These are phyloP conservation scores for Leccinum ochraceum DNA, from an alignment of 768 basidiomycete genomes.

Conservation along the genomic window DNA sequence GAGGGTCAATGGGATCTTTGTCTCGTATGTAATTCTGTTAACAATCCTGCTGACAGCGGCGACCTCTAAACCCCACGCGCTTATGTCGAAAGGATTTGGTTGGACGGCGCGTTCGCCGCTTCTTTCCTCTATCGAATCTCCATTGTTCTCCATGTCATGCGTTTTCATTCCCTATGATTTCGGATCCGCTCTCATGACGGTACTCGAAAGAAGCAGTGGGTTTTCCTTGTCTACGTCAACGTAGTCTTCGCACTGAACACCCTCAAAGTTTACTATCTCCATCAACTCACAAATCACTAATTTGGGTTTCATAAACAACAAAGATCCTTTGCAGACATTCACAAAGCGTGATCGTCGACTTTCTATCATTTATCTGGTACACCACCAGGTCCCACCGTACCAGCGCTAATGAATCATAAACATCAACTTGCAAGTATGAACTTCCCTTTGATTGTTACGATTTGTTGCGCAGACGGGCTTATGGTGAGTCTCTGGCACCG, in stretches of 20 bases:
- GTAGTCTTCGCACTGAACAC: constrained; percentile 32
- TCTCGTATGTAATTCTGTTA: constrained; percentile 3
- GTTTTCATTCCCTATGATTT: constrained; percentile 28
- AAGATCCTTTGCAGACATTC: constrained; percentile 9
- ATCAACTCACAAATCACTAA: constrained; percentile 29
- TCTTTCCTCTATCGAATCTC: constrained; percentile 30
- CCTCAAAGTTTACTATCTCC: constrained; percentile 18
- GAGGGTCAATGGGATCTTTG: background rate
- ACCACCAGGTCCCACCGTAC: constrained; percentile 19
- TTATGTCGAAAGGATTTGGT: constrained; percentile 30
- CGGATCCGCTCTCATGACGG: constrained; percentile 18
- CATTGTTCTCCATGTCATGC: constrained; percentile 27
- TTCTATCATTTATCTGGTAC: too few species aligned
- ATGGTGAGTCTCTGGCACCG: constrained; percentile 25
- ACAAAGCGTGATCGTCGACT: background rate
- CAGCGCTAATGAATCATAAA: constrained; percentile 25
- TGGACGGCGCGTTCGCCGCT: constrained; percentile 32
- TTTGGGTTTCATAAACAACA: constrained; percentile 31
- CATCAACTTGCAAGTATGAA: constrained; percentile 26
- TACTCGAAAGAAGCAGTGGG: constrained; percentile 19
- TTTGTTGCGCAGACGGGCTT: constrained; percentile 32
- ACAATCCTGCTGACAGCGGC: constrained; percentile 1
- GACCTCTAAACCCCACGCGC: constrained; percentile 14
- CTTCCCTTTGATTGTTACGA: constrained; percentile 28
- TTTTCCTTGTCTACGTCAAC: constrained; percentile 33